These are phyloP conservation scores for Onygenales sp. DNA, from an alignment of 2,329 filamentous ascomycete genomes.

Conservation along the genomic window DNA sequence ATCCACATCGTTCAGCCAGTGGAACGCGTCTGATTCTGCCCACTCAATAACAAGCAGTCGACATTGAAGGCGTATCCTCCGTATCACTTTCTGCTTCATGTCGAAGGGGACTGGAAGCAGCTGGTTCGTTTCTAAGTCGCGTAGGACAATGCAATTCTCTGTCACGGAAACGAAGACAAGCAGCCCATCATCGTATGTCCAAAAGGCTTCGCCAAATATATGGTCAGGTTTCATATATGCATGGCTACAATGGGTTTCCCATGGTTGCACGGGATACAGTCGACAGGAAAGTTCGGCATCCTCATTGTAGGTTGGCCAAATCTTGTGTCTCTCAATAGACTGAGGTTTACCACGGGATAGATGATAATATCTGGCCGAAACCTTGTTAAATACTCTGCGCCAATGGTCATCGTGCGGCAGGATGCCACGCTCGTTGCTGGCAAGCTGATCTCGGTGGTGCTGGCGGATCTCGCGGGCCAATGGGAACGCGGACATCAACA, in stretches of 20 bases:
- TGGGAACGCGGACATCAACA: slow-evolving; percentile 46
- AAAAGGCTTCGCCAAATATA: slow-evolving; percentile 33
- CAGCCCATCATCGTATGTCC: slow-evolving; percentile 50
- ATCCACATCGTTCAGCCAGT: slow-evolving; percentile 43
- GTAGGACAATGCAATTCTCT: slow-evolving; percentile 30
- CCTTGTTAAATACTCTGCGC: slow-evolving; percentile 35
- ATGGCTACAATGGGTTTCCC: slow-evolving; percentile 33
- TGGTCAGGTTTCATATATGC: slow-evolving; percentile 21
- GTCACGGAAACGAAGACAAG: slow-evolving; percentile 43
- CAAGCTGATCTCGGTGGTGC: slow-evolving; percentile 8
- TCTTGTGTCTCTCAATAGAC: slow-evolving; percentile 36
- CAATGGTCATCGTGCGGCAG: slow-evolving; percentile 8
- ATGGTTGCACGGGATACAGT: slow-evolving; percentile 33
- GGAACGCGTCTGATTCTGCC: slow-evolving; percentile 45
- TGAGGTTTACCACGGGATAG: slow-evolving; percentile 41
- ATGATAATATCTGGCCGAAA: slow-evolving; percentile 48
- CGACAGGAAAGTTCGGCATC: slow-evolving; percentile 27
- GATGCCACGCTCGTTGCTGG: not conserved
- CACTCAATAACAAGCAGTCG: slow-evolving; percentile 55
- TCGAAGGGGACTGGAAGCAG: slow-evolving; percentile 45
- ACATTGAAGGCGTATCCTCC: slow-evolving; percentile 45
- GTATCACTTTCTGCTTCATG: slow-evolving; percentile 39
- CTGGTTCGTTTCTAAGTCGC: slow-evolving; percentile 41
- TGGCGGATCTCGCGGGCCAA: slow-evolving; percentile 44
- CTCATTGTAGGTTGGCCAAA: slow-evolving; percentile 20